Conservation (phyloP, 1,284 basidiomycete genomes). For the Clitocybe nebularis region DNA sequence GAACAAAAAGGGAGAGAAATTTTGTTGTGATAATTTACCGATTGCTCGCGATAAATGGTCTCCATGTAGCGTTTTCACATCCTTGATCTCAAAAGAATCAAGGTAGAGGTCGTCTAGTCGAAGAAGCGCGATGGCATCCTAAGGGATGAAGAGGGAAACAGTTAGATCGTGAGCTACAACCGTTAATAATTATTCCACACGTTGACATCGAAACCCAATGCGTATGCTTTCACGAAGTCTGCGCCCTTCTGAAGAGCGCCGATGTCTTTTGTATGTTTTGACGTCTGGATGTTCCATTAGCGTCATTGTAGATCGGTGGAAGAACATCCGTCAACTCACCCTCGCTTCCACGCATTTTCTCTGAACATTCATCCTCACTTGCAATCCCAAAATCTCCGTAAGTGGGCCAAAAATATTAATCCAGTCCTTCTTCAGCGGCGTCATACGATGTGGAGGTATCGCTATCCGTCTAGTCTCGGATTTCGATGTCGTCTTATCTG, state of each 20-base stretch:
- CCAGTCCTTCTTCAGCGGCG: constrained; percentile 97
- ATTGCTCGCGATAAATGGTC: constrained; percentile 96
- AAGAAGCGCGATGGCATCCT: constrained; percentile 95
- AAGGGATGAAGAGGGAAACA: constrained; percentile 11
- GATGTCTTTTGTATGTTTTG: constrained; percentile 89
- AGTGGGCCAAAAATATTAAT: constrained; percentile 94
- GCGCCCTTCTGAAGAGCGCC: constrained; percentile 96
- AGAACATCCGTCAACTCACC: constrained; percentile 44
- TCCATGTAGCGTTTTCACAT: constrained; percentile 96
- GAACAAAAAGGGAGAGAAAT: not conserved
- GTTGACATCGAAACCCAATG: constrained; percentile 92
- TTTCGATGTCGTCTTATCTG: constrained; percentile 55
- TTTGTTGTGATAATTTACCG: constrained; percentile 45
- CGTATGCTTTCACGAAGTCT: constrained; percentile 95
- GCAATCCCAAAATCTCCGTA: constrained; percentile 90
- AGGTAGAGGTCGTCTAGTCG: constrained; percentile 96
- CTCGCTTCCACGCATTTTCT: constrained; percentile 88
- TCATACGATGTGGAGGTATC: constrained; percentile 96
- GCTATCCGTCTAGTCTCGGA: constrained; percentile 81
- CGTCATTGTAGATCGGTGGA: not conserved
- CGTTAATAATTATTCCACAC: constrained; percentile 49
- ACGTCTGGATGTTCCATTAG: constrained; percentile 60
- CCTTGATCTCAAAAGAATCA: constrained; percentile 98
- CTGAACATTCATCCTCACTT: constrained; percentile 95
- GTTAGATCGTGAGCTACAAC: too few relatives aligned